These are phyloP conservation scores for Ustilago tritici DNA, from an alignment of 1,284 basidiomycete species.

Conservation along the genomic window DNA sequence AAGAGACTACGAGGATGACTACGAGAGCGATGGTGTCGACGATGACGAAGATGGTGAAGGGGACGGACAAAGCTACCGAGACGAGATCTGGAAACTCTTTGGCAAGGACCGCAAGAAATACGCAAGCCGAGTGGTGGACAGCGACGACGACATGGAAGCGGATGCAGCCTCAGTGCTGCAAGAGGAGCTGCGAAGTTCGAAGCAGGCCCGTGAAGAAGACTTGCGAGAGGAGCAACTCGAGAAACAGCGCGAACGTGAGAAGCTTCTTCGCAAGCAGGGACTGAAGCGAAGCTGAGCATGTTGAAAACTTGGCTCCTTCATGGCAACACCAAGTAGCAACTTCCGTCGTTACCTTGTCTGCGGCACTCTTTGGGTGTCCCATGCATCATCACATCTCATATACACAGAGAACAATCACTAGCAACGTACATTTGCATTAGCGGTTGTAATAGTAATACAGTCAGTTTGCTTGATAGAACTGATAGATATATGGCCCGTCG, in stretches of 20 bases:
- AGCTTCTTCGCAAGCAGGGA: constrained; percentile 44
- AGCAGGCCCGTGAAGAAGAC: constrained; percentile 59
- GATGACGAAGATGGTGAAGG: constrained; percentile 33
- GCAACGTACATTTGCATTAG: constrained; percentile 3
- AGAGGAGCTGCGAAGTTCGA: constrained; percentile 61
- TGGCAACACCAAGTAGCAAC: no score
- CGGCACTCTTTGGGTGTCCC: background rate
- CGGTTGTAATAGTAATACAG: constrained; percentile 13
- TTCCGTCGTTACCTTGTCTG: no score
- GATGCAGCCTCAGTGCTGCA: constrained; percentile 57
- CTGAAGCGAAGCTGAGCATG: constrained; percentile 9
- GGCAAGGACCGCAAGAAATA: constrained; percentile 61
- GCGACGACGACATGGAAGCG: constrained; percentile 68
- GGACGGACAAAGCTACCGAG: constrained; percentile 34
- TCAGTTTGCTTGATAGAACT: background rate
- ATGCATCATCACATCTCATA: background rate
- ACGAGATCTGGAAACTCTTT: constrained; percentile 66
- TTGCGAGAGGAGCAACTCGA: constrained; percentile 56
- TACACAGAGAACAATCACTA: constrained; percentile 1
- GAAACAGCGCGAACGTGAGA: constrained; percentile 51
- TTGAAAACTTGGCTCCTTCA: background rate
- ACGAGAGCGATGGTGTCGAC: constrained; percentile 43
- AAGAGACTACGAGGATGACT: constrained; percentile 38
- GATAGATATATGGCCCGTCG: background rate
- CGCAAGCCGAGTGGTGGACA: constrained; percentile 53